These are phyloP conservation scores for Dryas alaskensis DNA, from an alignment of 306 rosid species.

Conservation along the genomic window DNA sequence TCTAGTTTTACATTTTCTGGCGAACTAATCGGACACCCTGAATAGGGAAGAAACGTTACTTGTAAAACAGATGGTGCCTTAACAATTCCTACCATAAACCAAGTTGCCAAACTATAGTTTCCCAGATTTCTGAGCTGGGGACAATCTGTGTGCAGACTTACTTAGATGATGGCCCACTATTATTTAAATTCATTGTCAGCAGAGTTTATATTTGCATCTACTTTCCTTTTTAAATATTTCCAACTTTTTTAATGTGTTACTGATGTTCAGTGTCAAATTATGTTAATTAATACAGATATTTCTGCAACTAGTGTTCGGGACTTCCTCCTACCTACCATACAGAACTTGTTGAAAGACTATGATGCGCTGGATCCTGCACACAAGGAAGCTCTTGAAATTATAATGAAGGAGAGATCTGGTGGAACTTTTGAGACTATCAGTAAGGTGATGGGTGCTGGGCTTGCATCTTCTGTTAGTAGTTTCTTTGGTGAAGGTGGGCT, in stretches of 20 bases:
- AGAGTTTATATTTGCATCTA: not conserved
- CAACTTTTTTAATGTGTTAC: slow-evolving; percentile 15
- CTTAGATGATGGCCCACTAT: not conserved
- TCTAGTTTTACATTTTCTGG: not conserved
- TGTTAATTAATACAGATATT: slow-evolving; percentile 49
- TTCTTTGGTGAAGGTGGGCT: slow-evolving; percentile 89
- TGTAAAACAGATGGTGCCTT: not conserved
- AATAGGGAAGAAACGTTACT: not conserved
- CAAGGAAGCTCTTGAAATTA: slow-evolving; percentile 96
- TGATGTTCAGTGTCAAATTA: slow-evolving; percentile 19
- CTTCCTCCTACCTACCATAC: slow-evolving; percentile 75
- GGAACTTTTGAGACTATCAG: slow-evolving; percentile 83
- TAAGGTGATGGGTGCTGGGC: slow-evolving; percentile 94
- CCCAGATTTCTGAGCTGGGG: not conserved
- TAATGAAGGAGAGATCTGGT: slow-evolving; percentile 91
- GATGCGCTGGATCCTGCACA: slow-evolving; percentile 96
- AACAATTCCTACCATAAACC: too few species aligned
- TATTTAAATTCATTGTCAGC: not conserved
- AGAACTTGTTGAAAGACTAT: slow-evolving; percentile 69
- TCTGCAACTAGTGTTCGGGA: slow-evolving; percentile 71
- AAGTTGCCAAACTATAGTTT: not conserved
- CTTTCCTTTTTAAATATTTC: not conserved
- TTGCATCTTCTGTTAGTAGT: slow-evolving; percentile 78
- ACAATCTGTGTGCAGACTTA: not conserved
- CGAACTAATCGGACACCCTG: not conserved